Base-by-base conservation (phyloP, 805 yeast species). In the Suhomyces xylopsoci region DNA sequence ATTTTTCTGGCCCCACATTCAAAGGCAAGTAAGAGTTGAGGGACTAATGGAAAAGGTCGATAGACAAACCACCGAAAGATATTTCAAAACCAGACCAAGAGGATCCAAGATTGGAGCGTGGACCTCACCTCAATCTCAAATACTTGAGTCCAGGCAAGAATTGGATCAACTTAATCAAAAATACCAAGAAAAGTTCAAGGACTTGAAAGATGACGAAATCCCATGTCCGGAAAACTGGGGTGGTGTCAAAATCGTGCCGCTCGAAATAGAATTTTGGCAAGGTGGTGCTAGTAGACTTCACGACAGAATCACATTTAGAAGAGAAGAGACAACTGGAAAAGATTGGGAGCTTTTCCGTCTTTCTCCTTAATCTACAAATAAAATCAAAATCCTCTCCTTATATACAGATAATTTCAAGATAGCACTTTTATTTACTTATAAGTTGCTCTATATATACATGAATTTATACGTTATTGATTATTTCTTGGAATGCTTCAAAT, bases 221-320 rank as follows among this genome's bases (percentile, higher is more conserved):
- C 96, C 96, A 26, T 87, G 96, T 58, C 99, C 99, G 14, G 92
- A 88, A 34, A 86, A 76, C 66, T 94, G 99, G 99, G 99, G 98
- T 51, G 99, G 99, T 0, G 66, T 94, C 48, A 80, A 96, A 63
- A 78, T 94, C 15, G 83, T 87, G 42, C 99, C 99, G 5, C 72
- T 89, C 45, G 96, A 90, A 65, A 81, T 93, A 58, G 99, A 94
- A 72, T 94, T 93, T 65, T 94, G 98, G 97, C 99, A 94, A 73
- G 99, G 99, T 15, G 83, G 99, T 57, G 78, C 81, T 54, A 86
- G 89, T 64, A 81, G 99, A 67, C 76, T 93, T 49, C 99, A 94
- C 68, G 99, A 94, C 69, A 81, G 99, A 60, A 76, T 92, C 48
- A 82, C 85, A 12, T 92, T 80, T 70, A 79, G 81, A 55, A 78